phyloP scores from a whole-genome alignment of 75 land plant genomes.

The Larix kaempferi region DNA sequence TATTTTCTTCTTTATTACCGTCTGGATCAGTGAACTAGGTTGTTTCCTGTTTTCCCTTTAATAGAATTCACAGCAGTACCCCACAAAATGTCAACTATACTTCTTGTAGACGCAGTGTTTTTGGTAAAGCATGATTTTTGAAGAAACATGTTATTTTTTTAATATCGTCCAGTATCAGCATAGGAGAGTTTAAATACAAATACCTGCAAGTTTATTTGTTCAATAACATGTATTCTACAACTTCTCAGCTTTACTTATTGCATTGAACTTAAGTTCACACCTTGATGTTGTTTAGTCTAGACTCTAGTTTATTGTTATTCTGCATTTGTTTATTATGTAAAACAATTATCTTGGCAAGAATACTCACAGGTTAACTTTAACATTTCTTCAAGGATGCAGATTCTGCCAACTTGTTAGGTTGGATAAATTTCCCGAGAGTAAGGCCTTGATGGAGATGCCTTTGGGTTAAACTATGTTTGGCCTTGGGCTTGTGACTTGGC shows the following conservation, averaged over 20 bases:
- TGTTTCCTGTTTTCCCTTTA: neutral
- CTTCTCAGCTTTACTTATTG: neutral
- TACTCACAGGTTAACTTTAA: neutral
- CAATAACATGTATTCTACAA: slow-evolving; percentile 2
- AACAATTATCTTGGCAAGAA: neutral
- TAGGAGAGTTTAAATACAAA: neutral
- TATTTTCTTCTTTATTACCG: neutral
- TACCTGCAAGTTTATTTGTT: neutral
- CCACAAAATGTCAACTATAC: neutral
- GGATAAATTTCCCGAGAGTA: neutral
- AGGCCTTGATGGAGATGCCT: neutral
- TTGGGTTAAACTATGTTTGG: neutral
- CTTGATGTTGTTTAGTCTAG: neutral
- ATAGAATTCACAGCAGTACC: neutral
- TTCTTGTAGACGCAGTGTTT: neutral
- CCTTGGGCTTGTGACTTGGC: neutral
- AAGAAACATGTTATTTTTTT: neutral
- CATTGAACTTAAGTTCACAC: neutral
- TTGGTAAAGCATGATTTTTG: neutral
- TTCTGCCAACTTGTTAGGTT: neutral
- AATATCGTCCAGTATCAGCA: neutral
- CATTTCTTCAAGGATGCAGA: neutral
- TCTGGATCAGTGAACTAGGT: neutral
- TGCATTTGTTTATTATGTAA: neutral
- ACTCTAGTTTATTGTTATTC: neutral